Evolutionary conservation across 164 flowering plant genomes (phyloP).

Genomic region (Cinnamomum micranthum): DNA sequence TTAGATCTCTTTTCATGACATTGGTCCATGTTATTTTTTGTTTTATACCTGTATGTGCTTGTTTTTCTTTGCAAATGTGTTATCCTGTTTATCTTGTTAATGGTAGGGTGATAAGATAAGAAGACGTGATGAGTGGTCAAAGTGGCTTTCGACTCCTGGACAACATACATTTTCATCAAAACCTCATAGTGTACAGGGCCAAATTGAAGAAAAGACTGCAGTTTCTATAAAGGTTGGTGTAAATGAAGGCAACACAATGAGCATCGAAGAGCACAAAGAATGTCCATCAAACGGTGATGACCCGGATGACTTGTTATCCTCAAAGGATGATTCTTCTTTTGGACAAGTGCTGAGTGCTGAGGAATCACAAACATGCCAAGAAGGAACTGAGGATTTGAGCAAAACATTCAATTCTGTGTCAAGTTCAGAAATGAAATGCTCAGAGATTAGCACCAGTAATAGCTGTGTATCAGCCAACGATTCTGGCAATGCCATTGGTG

Average conservation of each 20-base stretch:
- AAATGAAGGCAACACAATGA: conserved; percentile 9
- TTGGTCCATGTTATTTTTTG: neutral
- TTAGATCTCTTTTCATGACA: conserved; percentile 17
- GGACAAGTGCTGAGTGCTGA: conserved; percentile 12
- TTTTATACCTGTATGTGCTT: neutral
- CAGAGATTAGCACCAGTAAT: conserved; percentile 8
- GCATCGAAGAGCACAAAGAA: conserved; percentile 12
- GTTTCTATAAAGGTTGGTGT: conserved; percentile 6
- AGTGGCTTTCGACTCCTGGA: conserved; percentile 49
- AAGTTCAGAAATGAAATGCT: conserved; percentile 7
- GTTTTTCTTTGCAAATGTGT: neutral
- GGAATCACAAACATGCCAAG: conserved; percentile 13
- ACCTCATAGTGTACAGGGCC: conserved; percentile 18
- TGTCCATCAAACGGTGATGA: conserved; percentile 7
- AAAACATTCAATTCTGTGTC: conserved; percentile 12
- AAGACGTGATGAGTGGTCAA: conserved; percentile 69
- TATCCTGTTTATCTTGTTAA: conserved; percentile 6
- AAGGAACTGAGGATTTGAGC: conserved; percentile 15
- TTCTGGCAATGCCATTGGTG: neutral
- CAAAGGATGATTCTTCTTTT: conserved; percentile 10
- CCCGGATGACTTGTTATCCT: neutral
- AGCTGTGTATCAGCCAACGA: conserved; percentile 3
- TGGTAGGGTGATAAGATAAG: conserved; percentile 68
- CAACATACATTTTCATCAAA: conserved; percentile 16
- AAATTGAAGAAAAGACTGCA: conserved; percentile 15